Evolutionary conservation across 352 stramenopile genomes (phyloP), one percentile per base, ranked within the genome.

Genomic region (Phytopythium aichiense): DNA sequence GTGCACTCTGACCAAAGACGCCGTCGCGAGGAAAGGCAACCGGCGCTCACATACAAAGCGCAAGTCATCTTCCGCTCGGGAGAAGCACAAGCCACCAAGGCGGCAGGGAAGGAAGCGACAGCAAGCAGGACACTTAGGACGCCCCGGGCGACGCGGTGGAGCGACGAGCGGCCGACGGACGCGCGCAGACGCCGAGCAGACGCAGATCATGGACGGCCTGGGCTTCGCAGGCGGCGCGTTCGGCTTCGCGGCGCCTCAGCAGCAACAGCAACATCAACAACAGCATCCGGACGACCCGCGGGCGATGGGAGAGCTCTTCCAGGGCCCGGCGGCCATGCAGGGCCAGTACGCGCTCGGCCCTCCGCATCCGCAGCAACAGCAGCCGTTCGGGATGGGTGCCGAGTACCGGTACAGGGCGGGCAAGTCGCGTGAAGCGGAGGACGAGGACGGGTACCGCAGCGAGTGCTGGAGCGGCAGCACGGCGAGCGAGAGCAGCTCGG

Each of bases 391-490:
- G n/a, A 4, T 51, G n/a, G 11, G 33, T n/a, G n/a, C 4, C n/a
- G n/a, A 4, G 9, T 25, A 25, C 22, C 22, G 42, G 18, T n/a
- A 16, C 13, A 7, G 7, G 50, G 30, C 18, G 50, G 16, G 25
- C 16, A 30, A 57, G 20, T 0, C 31, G n/a, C 28, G 50, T 0
- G 30, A 56, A 16, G 12, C n/a, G 6, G 25, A 54, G 25, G 48
- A 54, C 48, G 51, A 57, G 20, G 51, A 57, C 51, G 51, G 51
- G 9, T 43, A 45, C 51, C 51, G 51, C 20, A 57, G 51, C 37
- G 53, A 59, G 35, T 37, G 37, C 53, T 59, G 53, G 53, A n/a
- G 51, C 18, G 33, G 51, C 31, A 57, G 51, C 31, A 49, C 53
- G 11, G 37, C 53, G n/a, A 49, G 33, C 22, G 53, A 49, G 33